Base-by-base conservation (phyloP, 768 basidiomycete genomes). In the Boletellus ananas region DNA sequence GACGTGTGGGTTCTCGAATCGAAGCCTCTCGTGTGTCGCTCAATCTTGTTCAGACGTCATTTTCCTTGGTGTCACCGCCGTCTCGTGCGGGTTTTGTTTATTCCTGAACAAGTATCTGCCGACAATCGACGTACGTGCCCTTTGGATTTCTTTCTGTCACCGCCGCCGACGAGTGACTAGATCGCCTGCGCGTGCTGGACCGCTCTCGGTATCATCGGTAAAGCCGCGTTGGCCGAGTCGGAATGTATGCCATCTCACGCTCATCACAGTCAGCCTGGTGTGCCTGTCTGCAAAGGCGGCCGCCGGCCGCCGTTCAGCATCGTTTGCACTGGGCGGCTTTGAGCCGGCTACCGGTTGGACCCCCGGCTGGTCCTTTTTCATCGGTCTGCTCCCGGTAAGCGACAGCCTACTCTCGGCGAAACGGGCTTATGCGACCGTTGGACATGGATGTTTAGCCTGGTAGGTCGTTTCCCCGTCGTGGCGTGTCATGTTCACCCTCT, bases 311-410 rank as follows among this genome's bases (percentile, higher is more conserved):
- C 76, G 74, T 43, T 72, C 83, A 12, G 79, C 75, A 1, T 67
- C 74, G 1, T 85, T 77, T 57, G 83, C 79, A 1, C 70, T 85
- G 2, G 75, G 75, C 10, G 73, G 78, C 50, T 86, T 84, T 47
- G 77, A 85, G 57, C 77, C 81, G n/a, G 64, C 70, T n/a, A 80
- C 84, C 0, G 84, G 84, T 6, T 85, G 84, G 84, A 75, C 74
- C 2, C 73, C 79, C 12, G 84, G 80, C 29, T 85, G 83, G 83
- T 74, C 81, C 0, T 86, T 84, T 60, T 85, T 84, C 62, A 80
- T 84, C 31, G 83, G 83, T 29, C 58, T 84, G 18, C 71, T 82
- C 20, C 80, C 78, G 37, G 80, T 81, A 67, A 51, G 75, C 46
- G 20, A 43, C 34, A 9, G 4, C 39, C 39, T 6, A 3, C 21